A percentile compares a stretch with the other conserved stretches of the same genome.
Conservation (phyloP, 768 basidiomycete genomes). For the Tylopilus balloui region DNA sequence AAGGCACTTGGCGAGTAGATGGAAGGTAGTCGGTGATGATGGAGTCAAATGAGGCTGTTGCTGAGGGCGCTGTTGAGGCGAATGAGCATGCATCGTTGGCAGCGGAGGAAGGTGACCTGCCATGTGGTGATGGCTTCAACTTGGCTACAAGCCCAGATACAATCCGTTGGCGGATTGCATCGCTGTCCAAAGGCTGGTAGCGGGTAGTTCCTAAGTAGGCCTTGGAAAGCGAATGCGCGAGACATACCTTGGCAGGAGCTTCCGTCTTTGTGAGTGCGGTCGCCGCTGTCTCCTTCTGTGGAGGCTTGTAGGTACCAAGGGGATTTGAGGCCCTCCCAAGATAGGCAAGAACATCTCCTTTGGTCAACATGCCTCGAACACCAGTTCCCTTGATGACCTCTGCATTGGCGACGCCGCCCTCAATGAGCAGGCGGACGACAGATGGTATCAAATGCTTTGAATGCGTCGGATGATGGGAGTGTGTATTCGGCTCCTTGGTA, state of each 20-base stretch:
- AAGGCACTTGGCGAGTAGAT: slow-evolving; percentile 23
- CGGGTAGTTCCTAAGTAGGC: not conserved
- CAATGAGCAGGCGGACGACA: slow-evolving; percentile 72
- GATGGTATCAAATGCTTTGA: slow-evolving; percentile 84
- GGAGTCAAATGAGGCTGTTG: slow-evolving; percentile 61
- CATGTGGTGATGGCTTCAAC: slow-evolving; percentile 44
- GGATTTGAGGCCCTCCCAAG: slow-evolving; percentile 81
- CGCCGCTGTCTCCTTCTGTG: slow-evolving; percentile 26
- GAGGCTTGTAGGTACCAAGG: slow-evolving; percentile 65
- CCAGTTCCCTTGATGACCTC: slow-evolving; percentile 84
- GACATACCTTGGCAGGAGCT: slow-evolving; percentile 34
- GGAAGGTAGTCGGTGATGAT: slow-evolving; percentile 72
- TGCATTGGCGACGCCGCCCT: slow-evolving; percentile 50
- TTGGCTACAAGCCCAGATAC: slow-evolving; percentile 55
- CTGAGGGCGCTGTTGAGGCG: slow-evolving; percentile 34
- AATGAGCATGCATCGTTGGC: slow-evolving; percentile 6
- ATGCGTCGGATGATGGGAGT: slow-evolving; percentile 38
- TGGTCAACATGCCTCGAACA: slow-evolving; percentile 89
- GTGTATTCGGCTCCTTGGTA: slow-evolving; percentile 33
- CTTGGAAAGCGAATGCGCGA: not conserved
- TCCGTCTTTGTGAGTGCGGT: slow-evolving; percentile 32
- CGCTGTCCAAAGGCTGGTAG: slow-evolving; percentile 54
- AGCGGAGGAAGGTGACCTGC: slow-evolving; percentile 29
- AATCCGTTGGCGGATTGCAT: slow-evolving; percentile 61
- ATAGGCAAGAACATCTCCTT: slow-evolving; percentile 88